Percentiles rank a stretch among this genome's conserved stretches.
Conservation (phyloP, 495 filamentous ascomycete genomes). For the Lentithecium fluviatile region DNA sequence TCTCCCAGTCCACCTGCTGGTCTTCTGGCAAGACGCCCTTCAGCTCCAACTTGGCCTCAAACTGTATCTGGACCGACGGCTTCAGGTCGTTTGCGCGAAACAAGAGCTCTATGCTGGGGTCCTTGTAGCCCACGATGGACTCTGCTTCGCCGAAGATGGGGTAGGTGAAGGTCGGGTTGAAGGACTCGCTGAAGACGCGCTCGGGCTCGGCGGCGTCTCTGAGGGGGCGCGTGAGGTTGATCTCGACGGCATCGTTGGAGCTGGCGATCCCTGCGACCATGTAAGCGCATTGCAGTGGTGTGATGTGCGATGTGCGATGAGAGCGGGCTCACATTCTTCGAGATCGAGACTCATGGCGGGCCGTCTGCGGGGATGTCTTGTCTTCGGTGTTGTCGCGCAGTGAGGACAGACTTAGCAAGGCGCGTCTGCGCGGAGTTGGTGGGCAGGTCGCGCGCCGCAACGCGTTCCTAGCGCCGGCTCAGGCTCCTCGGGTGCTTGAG, state of each 20-base stretch:
- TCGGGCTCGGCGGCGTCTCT: constrained; percentile 8
- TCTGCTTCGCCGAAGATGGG: constrained; percentile 89
- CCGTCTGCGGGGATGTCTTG: not conserved
- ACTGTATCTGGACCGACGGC: constrained; percentile 69
- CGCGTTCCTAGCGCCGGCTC: too few species aligned
- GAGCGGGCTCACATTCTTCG: constrained; percentile 45
- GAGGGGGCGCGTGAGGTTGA: constrained; percentile 34
- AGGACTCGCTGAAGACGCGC: constrained; percentile 46
- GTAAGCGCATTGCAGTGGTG: constrained; percentile 1
- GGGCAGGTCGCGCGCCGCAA: too few species aligned
- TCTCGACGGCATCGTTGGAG: constrained; percentile 39
- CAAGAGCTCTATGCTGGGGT: constrained; percentile 68
- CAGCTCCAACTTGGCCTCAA: constrained; percentile 63
- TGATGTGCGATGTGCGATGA: constrained; percentile 41
- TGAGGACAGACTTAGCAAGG: too few species aligned
- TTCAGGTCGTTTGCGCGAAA: constrained; percentile 81
- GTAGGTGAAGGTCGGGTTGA: constrained; percentile 87
- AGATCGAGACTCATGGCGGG: not conserved
- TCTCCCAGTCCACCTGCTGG: constrained; percentile 66
- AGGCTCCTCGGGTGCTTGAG: too few species aligned
- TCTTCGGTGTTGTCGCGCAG: too few species aligned
- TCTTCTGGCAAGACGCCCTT: constrained; percentile 51
- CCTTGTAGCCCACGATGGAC: constrained; percentile 84
- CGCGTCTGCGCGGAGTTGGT: too few species aligned
- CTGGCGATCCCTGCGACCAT: constrained; percentile 30